A percentile compares a stretch with the other conserved stretches of the same genome.
These are phyloP conservation scores for Blastobotrys mokoenaii DNA, from an alignment of 805 yeast genomes.

Conservation along the genomic window DNA sequence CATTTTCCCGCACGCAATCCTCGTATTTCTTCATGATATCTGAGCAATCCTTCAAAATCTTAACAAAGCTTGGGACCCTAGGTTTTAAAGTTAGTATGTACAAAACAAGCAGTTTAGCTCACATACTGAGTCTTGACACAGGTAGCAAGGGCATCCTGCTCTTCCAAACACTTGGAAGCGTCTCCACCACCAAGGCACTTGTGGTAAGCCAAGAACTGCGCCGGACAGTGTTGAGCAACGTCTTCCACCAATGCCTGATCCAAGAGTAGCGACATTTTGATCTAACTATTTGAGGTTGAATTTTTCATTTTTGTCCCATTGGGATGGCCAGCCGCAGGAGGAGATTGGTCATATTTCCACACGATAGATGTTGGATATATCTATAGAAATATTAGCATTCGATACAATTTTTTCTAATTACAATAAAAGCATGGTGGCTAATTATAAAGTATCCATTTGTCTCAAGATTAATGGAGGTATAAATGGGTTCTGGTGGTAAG, in stretches of 20 bases:
- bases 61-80: slow-evolving; percentile 62
- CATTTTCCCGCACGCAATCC: slow-evolving; percentile 46
- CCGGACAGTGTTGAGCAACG: slow-evolving; percentile 67
- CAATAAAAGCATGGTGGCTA: too few species aligned
- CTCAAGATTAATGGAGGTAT: too few species aligned
- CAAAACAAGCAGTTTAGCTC: not conserved
- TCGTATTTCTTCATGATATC: slow-evolving; percentile 55
- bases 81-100: not conserved
- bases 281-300: not conserved
- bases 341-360: too few species aligned
- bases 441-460: too few species aligned
- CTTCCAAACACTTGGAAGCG: slow-evolving; percentile 40
- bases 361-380: too few species aligned
- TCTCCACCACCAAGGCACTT: slow-evolving; percentile 57
- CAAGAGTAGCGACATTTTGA: slow-evolving; percentile 37
- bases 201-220: slow-evolving; percentile 62
- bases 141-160: slow-evolving; percentile 48
- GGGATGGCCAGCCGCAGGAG: not conserved
- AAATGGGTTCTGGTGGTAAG: too few species aligned
- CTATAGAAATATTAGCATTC: too few species aligned
- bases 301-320: not conserved
- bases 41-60: slow-evolving; percentile 56
- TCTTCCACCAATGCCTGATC: slow-evolving; percentile 75
- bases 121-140: slow-evolving; percentile 46
- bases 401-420: too few species aligned